A percentile compares a stretch with the other conserved stretches of the same genome.
Conservation (phyloP, 2,329 filamentous ascomycete genomes). For the Blastomyces emzantsi region DNA sequence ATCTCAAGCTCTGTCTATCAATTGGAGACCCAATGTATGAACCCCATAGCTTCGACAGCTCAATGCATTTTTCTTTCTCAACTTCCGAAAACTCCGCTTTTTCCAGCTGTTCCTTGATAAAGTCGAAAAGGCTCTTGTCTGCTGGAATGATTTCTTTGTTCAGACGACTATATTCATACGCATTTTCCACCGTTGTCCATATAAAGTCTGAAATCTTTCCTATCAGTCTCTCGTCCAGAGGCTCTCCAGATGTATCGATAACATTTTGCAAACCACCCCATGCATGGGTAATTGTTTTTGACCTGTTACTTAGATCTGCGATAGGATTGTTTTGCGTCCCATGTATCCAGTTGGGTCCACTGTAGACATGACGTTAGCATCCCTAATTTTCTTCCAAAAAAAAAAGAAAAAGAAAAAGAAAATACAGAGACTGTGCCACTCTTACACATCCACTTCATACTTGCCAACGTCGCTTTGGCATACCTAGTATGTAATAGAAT, state of each 20-base stretch:
- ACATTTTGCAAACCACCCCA: slow-evolving; percentile 45
- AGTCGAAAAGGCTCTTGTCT: slow-evolving; percentile 48
- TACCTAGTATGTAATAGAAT: slow-evolving; percentile 29
- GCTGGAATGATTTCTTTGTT: slow-evolving; percentile 43
- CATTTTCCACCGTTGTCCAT: slow-evolving; percentile 51
- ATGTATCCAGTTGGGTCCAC: slow-evolving; percentile 58
- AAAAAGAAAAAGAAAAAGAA: not conserved
- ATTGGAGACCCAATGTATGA: slow-evolving; percentile 54
- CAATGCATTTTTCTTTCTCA: slow-evolving; percentile 43
- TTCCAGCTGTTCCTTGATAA: slow-evolving; percentile 44
- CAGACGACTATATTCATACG: slow-evolving; percentile 51
- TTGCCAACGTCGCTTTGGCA: slow-evolving; percentile 42
- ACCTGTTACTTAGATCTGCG: slow-evolving; percentile 45
- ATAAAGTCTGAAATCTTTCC: slow-evolving; percentile 37
- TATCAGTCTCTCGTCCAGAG: slow-evolving; percentile 28
- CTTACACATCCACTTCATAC: slow-evolving; percentile 50
- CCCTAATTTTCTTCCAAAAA: not conserved
- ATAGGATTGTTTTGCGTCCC: slow-evolving; percentile 53
- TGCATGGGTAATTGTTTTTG: slow-evolving; percentile 42
- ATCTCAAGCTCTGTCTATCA: slow-evolving; percentile 52
- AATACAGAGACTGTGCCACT: slow-evolving; percentile 10
- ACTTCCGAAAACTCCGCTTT: slow-evolving; percentile 29
- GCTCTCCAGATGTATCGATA: slow-evolving; percentile 40
- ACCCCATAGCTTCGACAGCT: slow-evolving; percentile 54
- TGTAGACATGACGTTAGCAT: slow-evolving; percentile 21